These are phyloP conservation scores for Clathrus columnatus DNA, from an alignment of 768 basidiomycete genomes.

Conservation along the genomic window DNA sequence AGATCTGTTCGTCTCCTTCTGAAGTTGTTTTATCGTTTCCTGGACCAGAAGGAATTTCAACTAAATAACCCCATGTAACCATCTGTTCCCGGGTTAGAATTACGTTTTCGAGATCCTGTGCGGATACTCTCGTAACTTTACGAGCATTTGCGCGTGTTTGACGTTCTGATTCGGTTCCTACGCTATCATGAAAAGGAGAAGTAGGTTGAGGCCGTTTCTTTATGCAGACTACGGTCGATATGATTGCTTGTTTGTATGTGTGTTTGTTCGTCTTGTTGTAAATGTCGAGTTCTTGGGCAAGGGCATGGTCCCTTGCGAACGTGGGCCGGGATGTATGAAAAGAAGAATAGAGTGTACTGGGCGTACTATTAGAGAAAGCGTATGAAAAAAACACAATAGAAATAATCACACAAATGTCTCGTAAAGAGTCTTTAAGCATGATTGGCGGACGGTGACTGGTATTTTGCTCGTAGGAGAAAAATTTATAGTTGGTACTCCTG, in stretches of 20 bases:
- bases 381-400: neutral
- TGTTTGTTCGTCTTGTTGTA: constrained; percentile 65
- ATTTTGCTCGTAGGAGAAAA: constrained; percentile 63
- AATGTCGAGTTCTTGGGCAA: constrained; percentile 73
- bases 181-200: constrained; percentile 53
- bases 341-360: constrained; percentile 5
- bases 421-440: constrained; percentile 24
- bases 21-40: constrained; percentile 59
- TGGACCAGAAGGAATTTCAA: constrained; percentile 52
- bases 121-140: constrained; percentile 42
- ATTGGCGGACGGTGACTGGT: constrained; percentile 67
- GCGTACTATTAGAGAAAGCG: neutral
- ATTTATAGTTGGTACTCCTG: constrained; percentile 56
- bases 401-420: constrained; percentile 15
- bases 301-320: constrained; percentile 69
- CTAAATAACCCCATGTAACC: constrained; percentile 60
- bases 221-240: constrained; percentile 40
- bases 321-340: constrained; percentile 1
- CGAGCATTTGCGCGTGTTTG: constrained; percentile 44
- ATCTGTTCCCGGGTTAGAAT: constrained; percentile 52
- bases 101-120: constrained; percentile 36
- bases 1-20: constrained; percentile 49
- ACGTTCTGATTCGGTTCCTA: constrained; percentile 68
- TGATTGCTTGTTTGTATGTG: constrained; percentile 67
- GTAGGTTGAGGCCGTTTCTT: constrained; percentile 50